Conservation (phyloP, 1,139 yeast species). For the Kurtzmaniella quercitrusa region DNA sequence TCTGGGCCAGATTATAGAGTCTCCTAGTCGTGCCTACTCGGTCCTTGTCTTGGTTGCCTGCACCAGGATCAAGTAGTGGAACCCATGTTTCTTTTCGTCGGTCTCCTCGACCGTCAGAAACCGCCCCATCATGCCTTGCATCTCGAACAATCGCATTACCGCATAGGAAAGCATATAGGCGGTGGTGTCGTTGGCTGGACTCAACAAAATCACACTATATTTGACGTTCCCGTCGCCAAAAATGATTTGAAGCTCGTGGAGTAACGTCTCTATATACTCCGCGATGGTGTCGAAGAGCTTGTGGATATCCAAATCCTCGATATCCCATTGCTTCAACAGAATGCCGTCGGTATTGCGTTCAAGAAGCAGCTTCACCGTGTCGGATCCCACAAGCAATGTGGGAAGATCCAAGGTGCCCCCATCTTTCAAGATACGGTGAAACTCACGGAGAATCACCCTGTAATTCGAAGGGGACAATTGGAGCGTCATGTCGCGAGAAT, state of each 20-base stretch:
- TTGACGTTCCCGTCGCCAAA: conserved; percentile 36
- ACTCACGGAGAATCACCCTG: conserved; percentile 26
- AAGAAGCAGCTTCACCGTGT: conserved; percentile 3
- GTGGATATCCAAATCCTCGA: background rate
- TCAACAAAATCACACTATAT: conserved; percentile 27
- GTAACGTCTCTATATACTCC: conserved; percentile 10
- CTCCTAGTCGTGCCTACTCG: no score
- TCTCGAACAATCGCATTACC: conserved; percentile 29
- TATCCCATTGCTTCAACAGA: background rate
- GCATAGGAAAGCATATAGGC: conserved; percentile 27
- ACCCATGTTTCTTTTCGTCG: conserved; percentile 14
- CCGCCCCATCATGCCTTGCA: conserved; percentile 29
- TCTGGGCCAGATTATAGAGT: no score
- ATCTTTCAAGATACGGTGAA: conserved; percentile 30
- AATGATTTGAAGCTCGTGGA: conserved; percentile 19
- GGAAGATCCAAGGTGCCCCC: conserved; percentile 38
- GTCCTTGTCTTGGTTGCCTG: conserved; percentile 21
- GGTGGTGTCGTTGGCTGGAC: conserved; percentile 29
- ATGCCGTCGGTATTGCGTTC: background rate
- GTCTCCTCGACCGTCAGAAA: conserved; percentile 21
- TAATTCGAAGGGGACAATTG: conserved; percentile 27
- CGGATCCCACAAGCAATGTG: conserved; percentile 21
- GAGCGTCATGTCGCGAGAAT: conserved; percentile 30
- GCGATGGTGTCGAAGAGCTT: conserved; percentile 1
- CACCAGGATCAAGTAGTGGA: conserved; percentile 30